Conservation (phyloP, 2,329 filamentous ascomycete species). For the Penicillium corylophilum region DNA sequence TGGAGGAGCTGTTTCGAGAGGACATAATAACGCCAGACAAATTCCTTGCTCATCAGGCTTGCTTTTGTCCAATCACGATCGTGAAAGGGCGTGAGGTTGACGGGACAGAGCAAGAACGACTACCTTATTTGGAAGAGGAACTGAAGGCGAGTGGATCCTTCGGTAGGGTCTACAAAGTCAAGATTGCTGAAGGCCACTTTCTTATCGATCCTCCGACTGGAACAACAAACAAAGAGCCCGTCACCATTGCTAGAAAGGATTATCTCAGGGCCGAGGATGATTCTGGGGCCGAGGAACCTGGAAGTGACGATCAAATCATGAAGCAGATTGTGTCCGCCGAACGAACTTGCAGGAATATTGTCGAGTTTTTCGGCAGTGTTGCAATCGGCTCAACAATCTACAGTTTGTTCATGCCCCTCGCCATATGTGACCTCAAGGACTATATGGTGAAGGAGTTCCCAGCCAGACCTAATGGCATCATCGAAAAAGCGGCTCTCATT, state of each 20-base stretch:
- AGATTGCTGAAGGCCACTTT: constrained; percentile 39
- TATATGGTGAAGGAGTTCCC: constrained; percentile 34
- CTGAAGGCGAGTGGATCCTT: constrained; percentile 33
- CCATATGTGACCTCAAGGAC: constrained; percentile 38
- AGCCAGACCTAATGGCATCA: constrained; percentile 11
- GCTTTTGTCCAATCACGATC: constrained; percentile 5
- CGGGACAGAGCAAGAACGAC: constrained; percentile 2
- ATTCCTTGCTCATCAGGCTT: constrained; percentile 1
- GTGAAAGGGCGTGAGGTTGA: neutral
- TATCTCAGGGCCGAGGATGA: constrained; percentile 17
- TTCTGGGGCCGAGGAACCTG: too few relatives aligned
- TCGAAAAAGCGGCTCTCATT: constrained; percentile 27
- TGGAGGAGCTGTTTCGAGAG: neutral
- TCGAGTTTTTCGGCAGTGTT: constrained; percentile 39
- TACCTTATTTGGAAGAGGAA: constrained; percentile 36
- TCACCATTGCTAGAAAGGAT: constrained; percentile 39
- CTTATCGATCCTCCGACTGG: constrained; percentile 15
- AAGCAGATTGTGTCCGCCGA: neutral
- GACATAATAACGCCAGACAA: neutral
- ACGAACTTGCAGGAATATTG: constrained; percentile 26
- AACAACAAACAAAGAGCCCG: constrained; percentile 6
- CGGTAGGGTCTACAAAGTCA: constrained; percentile 30
- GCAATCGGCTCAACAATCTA: constrained; percentile 32
- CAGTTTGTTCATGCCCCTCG: constrained; percentile 45
- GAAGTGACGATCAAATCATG: constrained; percentile 7